Evolutionary conservation across 805 yeast species (phyloP).

Genomic region (Metschnikowia drakensbergensis): DNA sequence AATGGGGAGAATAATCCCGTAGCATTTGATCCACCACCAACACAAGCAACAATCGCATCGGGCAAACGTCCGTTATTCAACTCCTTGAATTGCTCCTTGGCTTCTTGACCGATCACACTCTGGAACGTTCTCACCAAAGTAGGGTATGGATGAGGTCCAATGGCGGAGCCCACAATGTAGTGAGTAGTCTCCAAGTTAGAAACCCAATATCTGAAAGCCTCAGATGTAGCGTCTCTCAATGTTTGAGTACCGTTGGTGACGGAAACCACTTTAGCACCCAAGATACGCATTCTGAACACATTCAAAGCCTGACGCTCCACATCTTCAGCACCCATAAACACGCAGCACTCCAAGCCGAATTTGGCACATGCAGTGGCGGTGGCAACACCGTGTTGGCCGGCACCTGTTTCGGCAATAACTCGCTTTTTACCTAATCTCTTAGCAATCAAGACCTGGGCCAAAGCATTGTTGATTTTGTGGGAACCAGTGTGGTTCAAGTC

Average conservation of each 20-base stretch:
- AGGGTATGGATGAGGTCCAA: constrained; percentile 99
- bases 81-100: constrained; percentile 82
- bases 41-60: constrained; percentile 95
- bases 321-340: constrained; percentile 99
- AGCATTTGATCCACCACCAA: constrained; percentile 98
- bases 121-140: constrained; percentile 97
- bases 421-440: constrained; percentile 72
- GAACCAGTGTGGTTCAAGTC: constrained; percentile 90
- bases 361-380: constrained; percentile 91
- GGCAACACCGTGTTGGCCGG: constrained; percentile 93
- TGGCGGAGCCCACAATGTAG: constrained; percentile 96
- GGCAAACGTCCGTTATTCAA: constrained; percentile 82
- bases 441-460: constrained; percentile 78
- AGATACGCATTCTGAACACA: constrained; percentile 93
- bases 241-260: constrained; percentile 95
- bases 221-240: constrained; percentile 95
- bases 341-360: constrained; percentile 89
- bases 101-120: constrained; percentile 92
- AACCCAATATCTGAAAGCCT: constrained; percentile 96
- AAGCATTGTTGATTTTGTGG: constrained; percentile 80
- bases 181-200: constrained; percentile 82
- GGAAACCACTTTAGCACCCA: constrained; percentile 94
- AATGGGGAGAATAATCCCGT: constrained; percentile 95
- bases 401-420: constrained; percentile 87
- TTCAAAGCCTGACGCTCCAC: constrained; percentile 97